Evolutionary conservation across 2,329 filamentous ascomycete species (phyloP), one percentile per base, ranked within the genome.

Genomic region (Thelonectria olida): DNA sequence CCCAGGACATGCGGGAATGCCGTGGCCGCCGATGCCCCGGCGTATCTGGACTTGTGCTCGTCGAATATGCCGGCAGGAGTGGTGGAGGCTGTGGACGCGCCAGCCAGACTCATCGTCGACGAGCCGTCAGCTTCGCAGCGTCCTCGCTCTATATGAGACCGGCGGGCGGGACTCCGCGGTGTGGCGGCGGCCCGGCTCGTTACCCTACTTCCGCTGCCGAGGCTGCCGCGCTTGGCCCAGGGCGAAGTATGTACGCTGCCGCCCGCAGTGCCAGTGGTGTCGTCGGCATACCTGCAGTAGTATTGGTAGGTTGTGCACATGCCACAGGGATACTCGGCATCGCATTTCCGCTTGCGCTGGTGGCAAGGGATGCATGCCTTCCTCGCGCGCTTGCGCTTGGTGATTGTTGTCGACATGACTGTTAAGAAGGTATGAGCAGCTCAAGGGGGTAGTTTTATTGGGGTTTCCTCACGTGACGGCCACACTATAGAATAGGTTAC

Each of bases 261-360:
- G 53, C 44, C 31, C 7, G 27, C 17, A 36, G 49, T 27, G 38
- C 42, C 34, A 58, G 23, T 38, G 42, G 19, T 58, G 25, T 59
- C 52, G 28, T 62, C 53, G 23, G 45, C 54, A 44, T 64, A 69
- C 15, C 44, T 55, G 65, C 68, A 70, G 44, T 64, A 52, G 59
- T 70, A 70, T 45, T 65, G 63, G 44, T 70, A 70, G 2, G 63
- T 58, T 23, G 61, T 65, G 41, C 68, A 70, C 44, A 59, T 67
- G 58, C 54, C 65, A 44, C 68, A 70, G 20, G 68, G 67, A 10
- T 60, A 54, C n/a, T 54, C 22, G 54, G 49, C 59, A 54, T 70
- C 67, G 56, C 68, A 70, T 63, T 70, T 70, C 17, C 67, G 62
- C 58, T 70, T 70, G 36, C 68, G 65, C 48, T 68, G 62, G 13